Conservation (phyloP, 176 grass and related monocot species). For the Lolium multiflorum region DNA sequence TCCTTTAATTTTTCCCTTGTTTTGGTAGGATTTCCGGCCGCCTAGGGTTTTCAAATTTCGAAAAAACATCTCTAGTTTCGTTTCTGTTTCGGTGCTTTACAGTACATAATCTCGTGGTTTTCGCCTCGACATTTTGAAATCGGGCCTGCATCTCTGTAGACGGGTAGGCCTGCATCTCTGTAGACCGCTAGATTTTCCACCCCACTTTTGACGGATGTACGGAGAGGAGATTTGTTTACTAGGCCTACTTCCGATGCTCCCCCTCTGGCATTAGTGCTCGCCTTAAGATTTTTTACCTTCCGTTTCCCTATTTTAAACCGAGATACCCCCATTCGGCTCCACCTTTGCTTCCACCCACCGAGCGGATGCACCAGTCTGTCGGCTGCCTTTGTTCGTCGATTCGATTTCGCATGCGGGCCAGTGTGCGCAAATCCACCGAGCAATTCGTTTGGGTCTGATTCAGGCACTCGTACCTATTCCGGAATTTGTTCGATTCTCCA, state of each 20-base stretch:
- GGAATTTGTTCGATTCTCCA: slow-evolving; percentile 29
- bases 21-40: background rate
- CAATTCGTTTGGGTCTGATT: slow-evolving; percentile 14
- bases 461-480: background rate
- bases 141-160: background rate
- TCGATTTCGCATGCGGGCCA: slow-evolving; percentile 20
- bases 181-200: background rate
- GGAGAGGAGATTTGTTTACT: background rate
- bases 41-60: background rate
- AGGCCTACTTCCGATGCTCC: background rate
- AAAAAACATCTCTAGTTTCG: too few species aligned
- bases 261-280: background rate
- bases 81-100: background rate
- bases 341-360: background rate
- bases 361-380: background rate
- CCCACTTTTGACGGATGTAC: background rate
- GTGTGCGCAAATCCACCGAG: background rate
- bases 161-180: background rate
- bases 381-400: background rate
- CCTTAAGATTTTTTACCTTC: slow-evolving; percentile 21
- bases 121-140: background rate
- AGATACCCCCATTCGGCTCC: background rate
- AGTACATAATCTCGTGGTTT: background rate
- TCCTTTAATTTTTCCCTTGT: background rate
- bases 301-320: background rate